phyloP scores from a whole-genome alignment of 2,329 filamentous ascomycete species.

The Dothistroma pini region DNA sequence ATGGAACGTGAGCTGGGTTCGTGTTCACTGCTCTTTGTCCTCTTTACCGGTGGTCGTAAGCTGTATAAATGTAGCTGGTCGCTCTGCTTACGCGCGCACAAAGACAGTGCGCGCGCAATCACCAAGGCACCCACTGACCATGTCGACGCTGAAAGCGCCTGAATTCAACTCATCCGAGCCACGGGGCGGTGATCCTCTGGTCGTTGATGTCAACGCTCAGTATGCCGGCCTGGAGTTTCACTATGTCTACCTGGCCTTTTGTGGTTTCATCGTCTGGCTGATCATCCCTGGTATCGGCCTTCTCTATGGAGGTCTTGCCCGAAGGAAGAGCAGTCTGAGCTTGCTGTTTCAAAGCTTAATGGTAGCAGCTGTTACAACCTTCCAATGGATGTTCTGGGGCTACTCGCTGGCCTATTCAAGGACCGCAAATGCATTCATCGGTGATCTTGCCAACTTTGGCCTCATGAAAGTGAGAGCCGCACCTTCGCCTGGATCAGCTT shows the following conservation, averaged over 20 bases:
- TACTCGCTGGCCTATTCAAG: slow-evolving; percentile 61
- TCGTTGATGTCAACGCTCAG: slow-evolving; percentile 56
- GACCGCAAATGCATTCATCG: slow-evolving; percentile 60
- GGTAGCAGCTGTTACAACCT: slow-evolving; percentile 54
- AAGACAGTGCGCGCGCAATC: neutral
- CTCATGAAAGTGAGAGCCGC: slow-evolving; percentile 58
- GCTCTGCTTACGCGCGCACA: neutral
- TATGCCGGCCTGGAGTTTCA: slow-evolving; percentile 59
- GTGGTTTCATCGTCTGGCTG: slow-evolving; percentile 60
- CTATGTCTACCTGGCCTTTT: slow-evolving; percentile 58
- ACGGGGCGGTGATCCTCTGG: slow-evolving; percentile 52
- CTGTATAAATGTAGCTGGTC: neutral
- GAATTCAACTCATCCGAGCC: slow-evolving; percentile 43
- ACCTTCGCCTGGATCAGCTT: slow-evolving; percentile 55
- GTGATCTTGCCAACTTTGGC: slow-evolving; percentile 59
- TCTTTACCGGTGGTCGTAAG: neutral
- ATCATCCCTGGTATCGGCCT: slow-evolving; percentile 66
- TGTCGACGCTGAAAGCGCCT: slow-evolving; percentile 24
- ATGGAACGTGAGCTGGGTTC: neutral
- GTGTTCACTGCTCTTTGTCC: neutral
- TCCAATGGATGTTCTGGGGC: slow-evolving; percentile 63
- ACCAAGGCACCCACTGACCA: neutral
- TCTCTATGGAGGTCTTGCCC: slow-evolving; percentile 60
- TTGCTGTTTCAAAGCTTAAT: slow-evolving; percentile 62
- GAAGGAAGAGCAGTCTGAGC: slow-evolving; percentile 59